Evolutionary conservation across 179 eudicot species (phyloP), one percentile per base, ranked within the genome.

Genomic region (Amaranthus tricolor): DNA sequence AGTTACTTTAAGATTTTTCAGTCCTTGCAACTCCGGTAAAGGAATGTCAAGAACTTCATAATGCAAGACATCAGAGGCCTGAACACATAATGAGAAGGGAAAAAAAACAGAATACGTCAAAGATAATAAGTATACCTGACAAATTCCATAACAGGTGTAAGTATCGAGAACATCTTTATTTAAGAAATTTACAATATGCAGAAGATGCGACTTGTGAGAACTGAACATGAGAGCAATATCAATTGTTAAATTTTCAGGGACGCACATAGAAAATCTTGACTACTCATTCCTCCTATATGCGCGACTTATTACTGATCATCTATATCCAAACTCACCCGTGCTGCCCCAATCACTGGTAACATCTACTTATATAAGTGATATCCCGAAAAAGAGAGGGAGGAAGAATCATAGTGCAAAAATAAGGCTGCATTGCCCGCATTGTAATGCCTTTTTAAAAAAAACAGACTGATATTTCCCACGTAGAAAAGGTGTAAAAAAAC

Each of bases 1-100:
- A 31, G 93, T 96, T 74, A 94, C 90, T 87, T 93, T 94, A 40
- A 94, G 88, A 53, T 92, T 93, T 79, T 94, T 94, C 63, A 94
- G 84, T 54, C 98, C 88, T 86, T 92, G 96, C 68, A 90, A 77
- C 74, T 92, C 94, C 54, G 98, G 98, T 63, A 91, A 83, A 64
- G 98, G 98, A 74, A 93, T 91, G 77, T 93, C 96, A 58, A 93
- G 81, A 75, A 89, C 90, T 86, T 93, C 98, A 75, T 93, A 93
- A 77, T 93, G 89, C 83, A 91, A 75, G 71, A 93, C 87, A 81
- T 93, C 98, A 50, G 96, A 86, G 59, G 76, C 86, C 97, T 93
- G 86, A 19, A 31, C 62, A 73, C 57, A 40, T 56, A 43, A 77
- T 31, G 40, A 4, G 40, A 31, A 31, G 40, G 40, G 40, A 31